phyloP scores from a whole-genome alignment of 1,284 basidiomycete species.

The Ustilago tritici region DNA sequence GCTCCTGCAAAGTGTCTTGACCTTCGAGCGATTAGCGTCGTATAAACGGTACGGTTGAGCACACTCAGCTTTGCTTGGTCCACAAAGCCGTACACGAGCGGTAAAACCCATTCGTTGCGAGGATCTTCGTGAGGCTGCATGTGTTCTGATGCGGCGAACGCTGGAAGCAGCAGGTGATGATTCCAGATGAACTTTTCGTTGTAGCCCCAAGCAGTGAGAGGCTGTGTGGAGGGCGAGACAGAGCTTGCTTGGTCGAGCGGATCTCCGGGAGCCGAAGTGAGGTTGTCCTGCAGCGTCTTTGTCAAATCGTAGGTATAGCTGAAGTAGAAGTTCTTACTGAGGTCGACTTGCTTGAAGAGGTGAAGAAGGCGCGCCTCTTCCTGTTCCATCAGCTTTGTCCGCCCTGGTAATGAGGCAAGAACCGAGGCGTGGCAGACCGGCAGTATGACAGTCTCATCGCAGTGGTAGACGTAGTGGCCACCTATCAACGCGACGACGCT shows the following conservation, averaged over 20 bases:
- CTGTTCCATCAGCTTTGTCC: slow-evolving; percentile 63
- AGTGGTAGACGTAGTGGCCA: slow-evolving; percentile 97
- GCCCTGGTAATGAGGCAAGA: slow-evolving; percentile 52
- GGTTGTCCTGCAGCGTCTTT: slow-evolving; percentile 91
- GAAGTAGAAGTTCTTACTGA: slow-evolving; percentile 99
- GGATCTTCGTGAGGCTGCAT: slow-evolving; percentile 32
- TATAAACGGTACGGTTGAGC: slow-evolving; percentile 87
- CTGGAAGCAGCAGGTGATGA: slow-evolving; percentile 83
- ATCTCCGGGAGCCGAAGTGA: slow-evolving; percentile 73
- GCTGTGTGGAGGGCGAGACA: slow-evolving; percentile 35
- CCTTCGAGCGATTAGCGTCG: slow-evolving; percentile 91
- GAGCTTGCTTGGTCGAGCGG: slow-evolving; percentile 68
- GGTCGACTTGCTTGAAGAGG: slow-evolving; percentile 96
- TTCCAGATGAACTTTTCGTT: slow-evolving; percentile 98
- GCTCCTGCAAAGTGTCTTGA: slow-evolving; percentile 97
- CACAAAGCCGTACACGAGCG: slow-evolving; percentile 93
- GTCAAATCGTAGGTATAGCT: slow-evolving; percentile 97
- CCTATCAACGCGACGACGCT: slow-evolving; percentile 93
- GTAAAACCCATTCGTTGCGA: slow-evolving; percentile 83
- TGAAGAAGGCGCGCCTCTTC: slow-evolving; percentile 76
- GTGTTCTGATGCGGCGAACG: slow-evolving; percentile 69
- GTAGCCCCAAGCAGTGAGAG: slow-evolving; percentile 73
- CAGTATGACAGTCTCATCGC: slow-evolving; percentile 88
- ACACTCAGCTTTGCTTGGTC: slow-evolving; percentile 97
- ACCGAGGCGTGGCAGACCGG: slow-evolving; percentile 71